A percentile compares a stretch with the other conserved stretches of the same genome.
These are phyloP conservation scores for Trichomonascus vanleenenianus DNA, from an alignment of 805 yeast genomes.

Conservation along the genomic window DNA sequence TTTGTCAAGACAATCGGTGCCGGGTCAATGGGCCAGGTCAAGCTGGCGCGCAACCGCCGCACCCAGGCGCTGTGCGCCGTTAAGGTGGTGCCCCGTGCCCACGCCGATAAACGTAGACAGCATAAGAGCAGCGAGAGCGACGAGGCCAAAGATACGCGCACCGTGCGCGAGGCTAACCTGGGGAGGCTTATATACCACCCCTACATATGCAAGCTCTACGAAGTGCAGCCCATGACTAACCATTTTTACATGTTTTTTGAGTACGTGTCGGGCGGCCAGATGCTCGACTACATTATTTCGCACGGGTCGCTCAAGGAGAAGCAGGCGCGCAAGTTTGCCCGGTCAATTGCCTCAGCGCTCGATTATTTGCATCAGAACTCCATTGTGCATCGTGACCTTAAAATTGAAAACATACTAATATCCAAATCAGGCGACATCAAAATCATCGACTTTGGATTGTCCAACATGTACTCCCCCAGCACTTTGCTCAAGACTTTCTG, in stretches of 20 bases:
- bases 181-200: conserved; percentile 89
- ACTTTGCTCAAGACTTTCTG: conserved; percentile 84
- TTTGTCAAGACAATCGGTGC: conserved; percentile 93
- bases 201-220: conserved; percentile 82
- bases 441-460: conserved; percentile 92
- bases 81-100: conserved; percentile 87
- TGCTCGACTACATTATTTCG: conserved; percentile 92
- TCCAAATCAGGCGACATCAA: conserved; percentile 90
- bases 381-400: conserved; percentile 88
- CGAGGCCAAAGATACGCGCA: conserved; percentile 82
- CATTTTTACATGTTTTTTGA: conserved; percentile 97
- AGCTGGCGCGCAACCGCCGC: conserved; percentile 76
- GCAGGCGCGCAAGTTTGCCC: conserved; percentile 88
- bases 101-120: conserved; percentile 51
- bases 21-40: conserved; percentile 98
- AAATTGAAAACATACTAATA: conserved; percentile 93
- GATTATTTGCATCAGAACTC: conserved; percentile 91
- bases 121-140: conserved; percentile 41
- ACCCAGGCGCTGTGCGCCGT: conserved; percentile 75
- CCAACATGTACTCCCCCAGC: conserved; percentile 71
- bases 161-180: conserved; percentile 90
- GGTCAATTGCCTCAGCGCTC: conserved; percentile 89
- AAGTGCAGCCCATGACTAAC: conserved; percentile 92
- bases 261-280: conserved; percentile 94
- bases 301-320: conserved; percentile 92